Conservation (phyloP, 192 early-diverging fungal species). For the Dissophora globulifera region DNA sequence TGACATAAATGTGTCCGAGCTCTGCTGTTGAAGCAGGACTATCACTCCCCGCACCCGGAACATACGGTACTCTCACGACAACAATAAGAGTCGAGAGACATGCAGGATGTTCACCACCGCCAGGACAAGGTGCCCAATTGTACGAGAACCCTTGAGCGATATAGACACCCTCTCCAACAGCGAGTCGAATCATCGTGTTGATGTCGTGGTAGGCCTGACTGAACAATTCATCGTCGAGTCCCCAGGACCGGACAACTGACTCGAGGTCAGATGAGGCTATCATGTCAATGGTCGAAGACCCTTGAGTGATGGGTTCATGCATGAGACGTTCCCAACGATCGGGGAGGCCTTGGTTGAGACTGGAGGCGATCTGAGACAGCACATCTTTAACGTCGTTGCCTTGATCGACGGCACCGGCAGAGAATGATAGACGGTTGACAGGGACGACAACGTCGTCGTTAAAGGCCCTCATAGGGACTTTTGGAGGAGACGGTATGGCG, state of each 20-base stretch:
- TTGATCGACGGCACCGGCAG: too few species aligned
- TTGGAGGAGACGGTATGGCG: too few species aligned
- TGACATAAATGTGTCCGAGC: constrained; percentile 18
- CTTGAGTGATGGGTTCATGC: constrained; percentile 10
- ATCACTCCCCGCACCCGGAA: background rate
- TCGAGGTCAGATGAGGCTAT: constrained; percentile 5
- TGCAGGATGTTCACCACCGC: constrained; percentile 1
- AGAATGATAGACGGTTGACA: too few species aligned
- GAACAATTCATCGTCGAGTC: background rate
- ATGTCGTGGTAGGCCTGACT: constrained; percentile 3
- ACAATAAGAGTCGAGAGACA: constrained; percentile 24
- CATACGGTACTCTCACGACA: constrained; percentile 7
- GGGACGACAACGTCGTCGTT: too few species aligned
- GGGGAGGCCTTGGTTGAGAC: constrained; percentile 19
- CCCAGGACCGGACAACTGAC: constrained; percentile 8
- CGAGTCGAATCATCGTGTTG: background rate
- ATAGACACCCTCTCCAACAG: constrained; percentile 10
- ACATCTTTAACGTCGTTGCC: too few species aligned
- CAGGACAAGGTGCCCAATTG: background rate
- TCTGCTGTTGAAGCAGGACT: background rate
- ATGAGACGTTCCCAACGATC: constrained; percentile 24
- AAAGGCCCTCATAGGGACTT: too few species aligned
- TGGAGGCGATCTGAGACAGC: constrained; percentile 11
- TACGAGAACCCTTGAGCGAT: constrained; percentile 16
- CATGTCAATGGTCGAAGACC: constrained; percentile 10